Conservation (phyloP, 805 yeast species). For the Candida awuae region DNA sequence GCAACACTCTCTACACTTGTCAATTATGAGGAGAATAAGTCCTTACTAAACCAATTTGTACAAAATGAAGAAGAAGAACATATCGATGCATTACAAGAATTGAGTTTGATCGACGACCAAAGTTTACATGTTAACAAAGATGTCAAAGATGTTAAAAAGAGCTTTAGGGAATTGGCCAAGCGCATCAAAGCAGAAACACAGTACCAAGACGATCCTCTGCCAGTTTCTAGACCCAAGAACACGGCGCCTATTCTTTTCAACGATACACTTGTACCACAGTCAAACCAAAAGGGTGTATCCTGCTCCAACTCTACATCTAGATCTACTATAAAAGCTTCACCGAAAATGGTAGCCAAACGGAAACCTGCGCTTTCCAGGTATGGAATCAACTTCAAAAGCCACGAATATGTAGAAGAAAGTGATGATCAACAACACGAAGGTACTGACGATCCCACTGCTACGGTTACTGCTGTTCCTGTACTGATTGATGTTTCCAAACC, state of each 20-base stretch:
- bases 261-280: no score
- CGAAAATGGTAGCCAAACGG: neutral
- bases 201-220: neutral
- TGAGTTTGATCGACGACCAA: slow-evolving; percentile 33
- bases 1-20: slow-evolving; percentile 66
- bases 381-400: neutral
- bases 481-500: no score
- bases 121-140: slow-evolving; percentile 13
- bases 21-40: slow-evolving; percentile 69
- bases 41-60: slow-evolving; percentile 56
- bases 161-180: slow-evolving; percentile 25
- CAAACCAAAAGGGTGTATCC: no score
- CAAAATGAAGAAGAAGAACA: slow-evolving; percentile 48
- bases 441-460: neutral
- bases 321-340: no score
- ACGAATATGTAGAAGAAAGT: neutral
- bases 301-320: no score
- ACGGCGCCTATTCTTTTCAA: neutral
- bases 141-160: slow-evolving; percentile 21
- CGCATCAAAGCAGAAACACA: slow-evolving; percentile 21
- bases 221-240: neutral
- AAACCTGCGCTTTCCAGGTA: neutral
- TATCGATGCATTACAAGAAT: slow-evolving; percentile 39
- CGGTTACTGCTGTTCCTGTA: no score
- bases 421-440: neutral